These are phyloP conservation scores for Vanderwaltozyma yarrowii DNA, from an alignment of 805 yeast genomes.

Conservation along the genomic window DNA sequence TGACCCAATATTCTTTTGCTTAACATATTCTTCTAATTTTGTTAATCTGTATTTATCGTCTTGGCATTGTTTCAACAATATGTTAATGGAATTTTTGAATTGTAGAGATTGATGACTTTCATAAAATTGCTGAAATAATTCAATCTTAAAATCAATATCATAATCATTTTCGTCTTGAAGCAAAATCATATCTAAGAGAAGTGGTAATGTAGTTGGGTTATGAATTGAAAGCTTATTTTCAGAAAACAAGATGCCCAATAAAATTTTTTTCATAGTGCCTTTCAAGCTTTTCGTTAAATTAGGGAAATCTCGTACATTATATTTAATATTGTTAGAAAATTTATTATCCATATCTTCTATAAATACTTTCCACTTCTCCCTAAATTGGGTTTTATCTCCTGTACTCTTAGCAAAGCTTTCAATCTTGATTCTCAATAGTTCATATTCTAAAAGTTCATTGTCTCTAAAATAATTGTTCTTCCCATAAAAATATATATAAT, in stretches of 20 bases:
- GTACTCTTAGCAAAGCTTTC: constrained; percentile 24
- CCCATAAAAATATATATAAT: constrained; percentile 8
- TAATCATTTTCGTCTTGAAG: constrained; percentile 6
- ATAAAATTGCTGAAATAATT: constrained; percentile 8
- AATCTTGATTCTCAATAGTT: constrained; percentile 17
- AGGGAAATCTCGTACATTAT: constrained; percentile 22
- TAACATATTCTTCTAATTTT: constrained; percentile 1
- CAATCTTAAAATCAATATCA: constrained; percentile 4
- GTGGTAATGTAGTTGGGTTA: constrained; percentile 15
- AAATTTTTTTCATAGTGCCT: constrained; percentile 1
- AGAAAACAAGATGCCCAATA: constrained; percentile 3
- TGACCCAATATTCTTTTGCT: neutral
- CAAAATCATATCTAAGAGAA: constrained; percentile 19
- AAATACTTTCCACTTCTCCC: constrained; percentile 26
- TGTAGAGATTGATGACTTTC: constrained; percentile 3
- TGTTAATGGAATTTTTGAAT: constrained; percentile 5
- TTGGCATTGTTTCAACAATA: constrained; percentile 6
- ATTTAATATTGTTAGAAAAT: constrained; percentile 5
- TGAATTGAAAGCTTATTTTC: constrained; percentile 8
- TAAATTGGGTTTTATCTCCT: constrained; percentile 9
- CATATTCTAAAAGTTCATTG: constrained; percentile 9
- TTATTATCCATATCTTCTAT: constrained; percentile 21
- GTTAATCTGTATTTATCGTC: constrained; percentile 5
- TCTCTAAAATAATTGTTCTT: constrained; percentile 3
- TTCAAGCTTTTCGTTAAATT: constrained; percentile 11